Conservation (phyloP, 176 grass and related monocot species). For the Juncus effusus region DNA sequence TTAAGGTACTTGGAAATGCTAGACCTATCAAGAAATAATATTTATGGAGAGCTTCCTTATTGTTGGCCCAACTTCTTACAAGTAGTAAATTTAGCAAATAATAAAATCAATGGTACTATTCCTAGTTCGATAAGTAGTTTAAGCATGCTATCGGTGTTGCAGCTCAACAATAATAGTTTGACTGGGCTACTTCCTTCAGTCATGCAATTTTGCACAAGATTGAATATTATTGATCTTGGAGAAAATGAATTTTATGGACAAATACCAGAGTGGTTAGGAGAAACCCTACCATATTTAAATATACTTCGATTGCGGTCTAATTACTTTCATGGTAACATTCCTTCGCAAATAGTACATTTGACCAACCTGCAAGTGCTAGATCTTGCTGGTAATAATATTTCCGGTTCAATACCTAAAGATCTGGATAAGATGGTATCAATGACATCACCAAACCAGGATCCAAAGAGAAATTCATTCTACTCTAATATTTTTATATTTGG, state of each 20-base stretch:
- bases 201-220: conserved; percentile 14
- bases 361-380: conserved; percentile 35
- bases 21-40: conserved; percentile 22
- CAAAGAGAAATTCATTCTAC: conserved; percentile 5
- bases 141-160: conserved; percentile 27
- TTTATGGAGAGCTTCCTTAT: conserved; percentile 24
- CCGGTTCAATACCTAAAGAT: conserved; percentile 4
- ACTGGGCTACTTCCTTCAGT: conserved; percentile 4
- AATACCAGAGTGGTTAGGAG: conserved; percentile 38
- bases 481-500: not conserved
- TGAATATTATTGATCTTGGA: conserved; percentile 34
- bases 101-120: conserved; percentile 40
- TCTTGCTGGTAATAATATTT: conserved; percentile 26
- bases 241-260: conserved; percentile 24
- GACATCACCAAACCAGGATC: no score
- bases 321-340: conserved; percentile 31
- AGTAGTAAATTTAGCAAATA: conserved; percentile 42
- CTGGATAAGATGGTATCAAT: not conserved
- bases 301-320: conserved; percentile 35
- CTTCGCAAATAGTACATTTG: conserved; percentile 29
- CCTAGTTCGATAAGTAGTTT: conserved; percentile 41
- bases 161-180: conserved; percentile 34
- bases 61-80: conserved; percentile 4
- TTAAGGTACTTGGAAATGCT: conserved; percentile 15
- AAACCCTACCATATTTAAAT: conserved; percentile 20